Conservation (phyloP, 2,329 filamentous ascomycete species). For the Ceratocystis destructans region DNA sequence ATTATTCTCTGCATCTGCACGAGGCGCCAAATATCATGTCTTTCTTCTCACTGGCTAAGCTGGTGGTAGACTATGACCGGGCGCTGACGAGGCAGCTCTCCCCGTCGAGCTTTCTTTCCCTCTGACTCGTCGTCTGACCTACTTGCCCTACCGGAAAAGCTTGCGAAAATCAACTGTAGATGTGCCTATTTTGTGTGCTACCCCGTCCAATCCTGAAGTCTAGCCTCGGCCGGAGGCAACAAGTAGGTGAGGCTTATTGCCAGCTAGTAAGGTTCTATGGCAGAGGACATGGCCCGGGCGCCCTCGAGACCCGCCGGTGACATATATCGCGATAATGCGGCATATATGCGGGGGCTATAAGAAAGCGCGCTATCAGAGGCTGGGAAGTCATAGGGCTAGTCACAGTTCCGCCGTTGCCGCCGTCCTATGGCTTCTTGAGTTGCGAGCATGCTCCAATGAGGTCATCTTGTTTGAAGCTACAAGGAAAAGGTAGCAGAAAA, state of each 20-base stretch:
- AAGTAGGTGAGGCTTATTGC: not conserved
- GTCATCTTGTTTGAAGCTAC: not conserved
- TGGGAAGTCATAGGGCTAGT: not conserved
- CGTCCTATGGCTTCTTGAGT: not conserved
- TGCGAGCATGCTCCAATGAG: not conserved
- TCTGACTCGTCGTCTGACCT: not conserved
- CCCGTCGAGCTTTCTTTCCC: not conserved
- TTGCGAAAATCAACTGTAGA: not conserved
- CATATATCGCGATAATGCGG: conserved; percentile 2
- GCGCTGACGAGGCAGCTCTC: too few species aligned
- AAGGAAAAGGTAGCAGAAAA: not conserved
- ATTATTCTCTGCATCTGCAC: not conserved
- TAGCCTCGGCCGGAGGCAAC: not conserved
- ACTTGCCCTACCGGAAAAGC: not conserved
- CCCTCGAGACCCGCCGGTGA: not conserved
- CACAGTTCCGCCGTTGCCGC: not conserved
- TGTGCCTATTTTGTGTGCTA: not conserved
- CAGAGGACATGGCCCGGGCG: not conserved
- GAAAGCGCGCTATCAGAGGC: not conserved
- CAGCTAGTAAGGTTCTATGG: not conserved
- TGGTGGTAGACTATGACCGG: too few species aligned
- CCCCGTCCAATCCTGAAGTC: not conserved
- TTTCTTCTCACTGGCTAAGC: not conserved
- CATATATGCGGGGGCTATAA: conserved; percentile 4
- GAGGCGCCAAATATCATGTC: not conserved